Percentiles rank a stretch among this genome's conserved stretches.
Conservation (phyloP, 805 yeast species). For the Debaryomyces hansenii region DNA sequence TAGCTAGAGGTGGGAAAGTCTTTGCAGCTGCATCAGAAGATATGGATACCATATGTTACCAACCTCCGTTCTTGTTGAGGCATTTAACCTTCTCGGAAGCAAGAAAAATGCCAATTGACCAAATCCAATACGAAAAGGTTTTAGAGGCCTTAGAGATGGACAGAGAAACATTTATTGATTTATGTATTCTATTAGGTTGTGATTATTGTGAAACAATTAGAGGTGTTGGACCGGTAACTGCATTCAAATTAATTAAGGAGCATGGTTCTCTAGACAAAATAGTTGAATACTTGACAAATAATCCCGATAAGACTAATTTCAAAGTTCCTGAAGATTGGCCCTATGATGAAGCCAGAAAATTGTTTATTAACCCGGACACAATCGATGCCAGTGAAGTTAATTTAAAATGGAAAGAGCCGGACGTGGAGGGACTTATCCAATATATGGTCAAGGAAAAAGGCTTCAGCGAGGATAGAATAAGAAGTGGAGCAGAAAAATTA, state of each 20-base stretch:
- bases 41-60: constrained; percentile 96
- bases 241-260: constrained; percentile 82
- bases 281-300: constrained; percentile 59
- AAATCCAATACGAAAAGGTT: constrained; percentile 66
- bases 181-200: constrained; percentile 92
- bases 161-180: constrained; percentile 74
- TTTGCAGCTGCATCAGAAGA: constrained; percentile 98
- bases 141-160: constrained; percentile 78
- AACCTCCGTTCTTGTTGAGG: constrained; percentile 78
- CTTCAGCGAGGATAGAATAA: constrained; percentile 88
- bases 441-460: constrained; percentile 87
- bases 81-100: constrained; percentile 95
- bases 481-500: constrained; percentile 81
- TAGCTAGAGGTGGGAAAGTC: constrained; percentile 87
- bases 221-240: constrained; percentile 97
- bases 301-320: constrained; percentile 60
- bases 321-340: constrained; percentile 96
- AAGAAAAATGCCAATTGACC: constrained; percentile 87
- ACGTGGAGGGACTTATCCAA: constrained; percentile 77
- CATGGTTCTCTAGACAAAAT: constrained; percentile 80
- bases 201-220: constrained; percentile 95
- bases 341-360: constrained; percentile 78
- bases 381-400: constrained; percentile 57
- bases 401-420: constrained; percentile 87
- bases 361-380: constrained; percentile 84